phyloP scores from a whole-genome alignment of 1,139 yeast genomes.

The Pichia sp. region DNA sequence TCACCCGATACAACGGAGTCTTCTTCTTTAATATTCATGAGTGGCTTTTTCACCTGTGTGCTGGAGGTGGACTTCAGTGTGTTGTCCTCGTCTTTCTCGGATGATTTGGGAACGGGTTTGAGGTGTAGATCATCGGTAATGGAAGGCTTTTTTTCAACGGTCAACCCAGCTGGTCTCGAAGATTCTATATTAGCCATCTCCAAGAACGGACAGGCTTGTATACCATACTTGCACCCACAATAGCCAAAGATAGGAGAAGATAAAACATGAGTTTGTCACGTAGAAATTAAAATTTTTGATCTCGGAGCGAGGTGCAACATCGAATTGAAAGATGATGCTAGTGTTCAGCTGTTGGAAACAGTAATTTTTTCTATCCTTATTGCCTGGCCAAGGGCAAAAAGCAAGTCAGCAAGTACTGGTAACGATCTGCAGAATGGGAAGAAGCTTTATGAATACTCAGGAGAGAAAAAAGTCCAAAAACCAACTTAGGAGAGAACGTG shows the following conservation, averaged over 20 bases:
- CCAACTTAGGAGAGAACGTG: conserved; percentile 60
- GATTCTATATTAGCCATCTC: neutral
- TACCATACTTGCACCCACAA: too few relatives aligned
- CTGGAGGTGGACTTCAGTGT: neutral
- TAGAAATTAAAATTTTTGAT: neutral
- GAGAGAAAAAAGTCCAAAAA: conserved; percentile 43
- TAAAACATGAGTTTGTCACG: too few relatives aligned
- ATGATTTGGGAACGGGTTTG: neutral
- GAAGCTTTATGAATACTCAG: neutral
- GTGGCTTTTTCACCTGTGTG: neutral
- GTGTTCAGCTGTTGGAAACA: neutral
- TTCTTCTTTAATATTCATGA: conserved; percentile 6
- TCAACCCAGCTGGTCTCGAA: neutral
- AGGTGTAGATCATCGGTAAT: conserved; percentile 9
- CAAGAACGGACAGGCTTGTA: too few relatives aligned
- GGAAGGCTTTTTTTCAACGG: conserved; percentile 8
- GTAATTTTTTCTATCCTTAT: neutral
- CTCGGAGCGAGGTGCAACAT: neutral
- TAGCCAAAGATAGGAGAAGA: neutral
- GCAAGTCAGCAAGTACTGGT: too few relatives aligned
- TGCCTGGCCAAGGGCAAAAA: neutral
- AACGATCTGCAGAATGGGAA: neutral
- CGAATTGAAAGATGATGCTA: neutral
- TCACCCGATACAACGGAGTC: neutral
- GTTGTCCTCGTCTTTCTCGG: neutral